A percentile compares a stretch with the other conserved stretches of the same genome.
Evolutionary conservation across 805 yeast species (phyloP).

Genomic region (Osmozyma mogii): DNA sequence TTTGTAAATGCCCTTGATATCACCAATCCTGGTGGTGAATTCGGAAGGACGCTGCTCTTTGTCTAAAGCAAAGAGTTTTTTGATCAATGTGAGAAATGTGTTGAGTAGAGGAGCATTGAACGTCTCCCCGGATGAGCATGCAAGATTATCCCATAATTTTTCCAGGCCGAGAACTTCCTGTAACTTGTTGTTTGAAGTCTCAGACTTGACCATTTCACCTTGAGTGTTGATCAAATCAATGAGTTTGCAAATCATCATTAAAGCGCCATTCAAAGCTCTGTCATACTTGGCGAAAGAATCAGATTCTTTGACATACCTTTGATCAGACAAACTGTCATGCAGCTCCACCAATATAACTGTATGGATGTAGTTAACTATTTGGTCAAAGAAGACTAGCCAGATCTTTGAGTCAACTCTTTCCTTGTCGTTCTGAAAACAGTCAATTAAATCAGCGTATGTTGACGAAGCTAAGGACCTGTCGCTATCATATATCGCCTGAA

Average conservation of each 20-base stretch:
- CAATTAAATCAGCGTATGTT: constrained; percentile 38
- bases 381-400: constrained; percentile 52
- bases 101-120: constrained; percentile 26
- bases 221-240: constrained; percentile 15
- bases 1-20: constrained; percentile 26
- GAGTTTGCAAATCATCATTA: constrained; percentile 38
- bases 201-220: constrained; percentile 6
- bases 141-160: constrained; percentile 27
- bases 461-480: constrained; percentile 54
- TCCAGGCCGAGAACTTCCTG: constrained; percentile 19
- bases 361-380: constrained; percentile 46
- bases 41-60: constrained; percentile 9
- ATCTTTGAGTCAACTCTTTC: constrained; percentile 41
- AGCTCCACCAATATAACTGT: constrained; percentile 51
- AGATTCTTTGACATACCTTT: constrained; percentile 56
- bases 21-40: constrained; percentile 11
- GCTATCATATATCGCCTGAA: constrained; percentile 62
- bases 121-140: constrained; percentile 16
- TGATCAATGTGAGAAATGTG: constrained; percentile 7
- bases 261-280: constrained; percentile 44
- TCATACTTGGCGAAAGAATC: constrained; percentile 60
- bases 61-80: constrained; percentile 6
- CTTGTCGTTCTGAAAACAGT: constrained; percentile 49
- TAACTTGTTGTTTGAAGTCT: constrained; percentile 10
- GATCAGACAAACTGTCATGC: constrained; percentile 63